Base-by-base conservation (phyloP, 257 asterid species). In the Solanum ossicruentum region DNA sequence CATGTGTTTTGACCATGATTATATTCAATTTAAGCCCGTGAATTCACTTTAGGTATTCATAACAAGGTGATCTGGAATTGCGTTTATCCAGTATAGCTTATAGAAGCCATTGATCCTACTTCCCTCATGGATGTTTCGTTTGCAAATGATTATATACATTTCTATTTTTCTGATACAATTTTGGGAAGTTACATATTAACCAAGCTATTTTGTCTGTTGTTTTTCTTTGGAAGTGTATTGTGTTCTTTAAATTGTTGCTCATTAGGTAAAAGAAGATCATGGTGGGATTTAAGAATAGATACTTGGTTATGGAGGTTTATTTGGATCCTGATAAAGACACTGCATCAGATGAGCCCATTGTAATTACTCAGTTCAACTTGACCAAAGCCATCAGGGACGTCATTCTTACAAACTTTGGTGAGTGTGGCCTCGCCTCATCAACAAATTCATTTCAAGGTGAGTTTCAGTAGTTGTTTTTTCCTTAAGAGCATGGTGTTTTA, bases 251-350 rank as follows among this genome's bases (percentile, higher is more conserved):
- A 51, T 52, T 70, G 51, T 71, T 15, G 73, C 21, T n/a, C 47
- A 69, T 70, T 86, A 88, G 91, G 85, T 84, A 87, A 87, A 82
- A 54, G 45, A 88, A 17, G 82, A 66, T 82, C 84, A 96, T 96
- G 99, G 98, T 96, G 75, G 98, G 94, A 18, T 96, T 96, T 84
- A 94, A 93, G 92, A 96, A 95, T 84, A 90, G 99, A 87, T 96
- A 95, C 90, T 77, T 93, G 92, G 91, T 95, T 78, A 89, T 93
- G 96, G 98, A 93, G 90, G 95, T 96, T 47, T 90, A 93, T 89
- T 28, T 96, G 71, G 98, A 96, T 88, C 99, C 98, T 23, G 89
- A 90, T 82, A 96, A 92, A 88, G 96, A 89, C 32, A 77, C 86
- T 52, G 71, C 88, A 5, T 84, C 86, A 77, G 92, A 89, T 80